A percentile compares a stretch with the other conserved stretches of the same genome.
phyloP scores from a whole-genome alignment of 345 rosid species.

The Streptanthus diversifolius region DNA sequence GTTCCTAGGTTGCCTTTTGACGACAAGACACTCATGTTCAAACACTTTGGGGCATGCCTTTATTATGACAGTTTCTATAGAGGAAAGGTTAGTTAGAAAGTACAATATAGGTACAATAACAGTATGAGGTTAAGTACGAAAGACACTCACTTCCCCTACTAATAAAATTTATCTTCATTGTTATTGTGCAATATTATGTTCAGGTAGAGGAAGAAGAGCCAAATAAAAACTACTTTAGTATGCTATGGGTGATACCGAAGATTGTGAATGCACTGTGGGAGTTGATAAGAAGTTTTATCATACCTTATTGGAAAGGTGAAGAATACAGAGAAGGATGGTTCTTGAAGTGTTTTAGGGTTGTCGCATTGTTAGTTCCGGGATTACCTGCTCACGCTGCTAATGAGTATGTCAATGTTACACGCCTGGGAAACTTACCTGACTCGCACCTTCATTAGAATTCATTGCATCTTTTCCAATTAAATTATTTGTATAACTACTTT shows the following conservation, averaged over 20 bases:
- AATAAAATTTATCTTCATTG: background rate
- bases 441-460: background rate
- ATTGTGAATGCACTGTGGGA: constrained; percentile 54
- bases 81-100: constrained; percentile 39
- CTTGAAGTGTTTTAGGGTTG: constrained; percentile 38
- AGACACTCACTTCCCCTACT: background rate
- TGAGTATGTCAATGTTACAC: constrained; percentile 54
- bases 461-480: background rate
- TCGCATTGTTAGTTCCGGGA: constrained; percentile 54
- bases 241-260: constrained; percentile 48
- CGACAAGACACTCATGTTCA: constrained; percentile 41
- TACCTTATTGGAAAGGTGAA: constrained; percentile 41
- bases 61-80: constrained; percentile 43
- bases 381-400: constrained; percentile 54
- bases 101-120: too few species aligned
- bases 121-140: too few species aligned
- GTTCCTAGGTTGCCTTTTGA: constrained; percentile 59
- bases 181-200: background rate
- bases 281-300: constrained; percentile 48
- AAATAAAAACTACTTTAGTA: constrained; percentile 59
- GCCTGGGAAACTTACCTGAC: constrained; percentile 38
- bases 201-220: constrained; percentile 59
- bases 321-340: constrained; percentile 55
- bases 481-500: background rate
- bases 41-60: constrained; percentile 45